Evolutionary conservation across 1,139 yeast species (phyloP).

Genomic region (Taphrina wiesneri): DNA sequence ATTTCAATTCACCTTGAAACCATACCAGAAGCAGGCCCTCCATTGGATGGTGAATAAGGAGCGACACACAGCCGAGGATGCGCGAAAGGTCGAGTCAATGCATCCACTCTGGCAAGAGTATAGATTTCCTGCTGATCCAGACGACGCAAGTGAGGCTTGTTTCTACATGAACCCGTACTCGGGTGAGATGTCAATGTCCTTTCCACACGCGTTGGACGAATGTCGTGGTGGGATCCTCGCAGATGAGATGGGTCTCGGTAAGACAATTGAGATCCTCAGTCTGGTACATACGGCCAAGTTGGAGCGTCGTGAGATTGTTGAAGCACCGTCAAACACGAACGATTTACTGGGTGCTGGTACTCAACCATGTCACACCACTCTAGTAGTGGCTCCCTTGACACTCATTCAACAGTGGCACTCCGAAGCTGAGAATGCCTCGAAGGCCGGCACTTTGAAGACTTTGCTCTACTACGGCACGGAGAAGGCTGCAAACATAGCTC

Average conservation of each 20-base stretch:
- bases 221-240: slow-evolving; percentile 88
- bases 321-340: neutral
- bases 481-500: slow-evolving; percentile 49
- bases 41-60: slow-evolving; percentile 54
- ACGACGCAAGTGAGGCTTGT: slow-evolving; percentile 37
- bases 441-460: slow-evolving; percentile 42
- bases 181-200: slow-evolving; percentile 71
- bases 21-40: slow-evolving; percentile 64
- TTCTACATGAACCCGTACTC: slow-evolving; percentile 82
- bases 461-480: slow-evolving; percentile 73
- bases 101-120: slow-evolving; percentile 87
- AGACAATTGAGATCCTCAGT: slow-evolving; percentile 81
- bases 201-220: slow-evolving; percentile 55
- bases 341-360: slow-evolving; percentile 4
- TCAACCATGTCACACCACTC: slow-evolving; percentile 61
- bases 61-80: slow-evolving; percentile 48
- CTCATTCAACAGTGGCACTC: slow-evolving; percentile 85
- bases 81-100: slow-evolving; percentile 54
- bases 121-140: slow-evolving; percentile 60
- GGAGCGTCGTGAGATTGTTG: slow-evolving; percentile 16
- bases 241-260: slow-evolving; percentile 96
- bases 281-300: slow-evolving; percentile 52
- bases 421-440: slow-evolving; percentile 62
- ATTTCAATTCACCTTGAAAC: slow-evolving; percentile 60
- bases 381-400: slow-evolving; percentile 89